These are phyloP conservation scores for Fraxinus albicans DNA, from an alignment of 305 asterid species.

Conservation along the genomic window DNA sequence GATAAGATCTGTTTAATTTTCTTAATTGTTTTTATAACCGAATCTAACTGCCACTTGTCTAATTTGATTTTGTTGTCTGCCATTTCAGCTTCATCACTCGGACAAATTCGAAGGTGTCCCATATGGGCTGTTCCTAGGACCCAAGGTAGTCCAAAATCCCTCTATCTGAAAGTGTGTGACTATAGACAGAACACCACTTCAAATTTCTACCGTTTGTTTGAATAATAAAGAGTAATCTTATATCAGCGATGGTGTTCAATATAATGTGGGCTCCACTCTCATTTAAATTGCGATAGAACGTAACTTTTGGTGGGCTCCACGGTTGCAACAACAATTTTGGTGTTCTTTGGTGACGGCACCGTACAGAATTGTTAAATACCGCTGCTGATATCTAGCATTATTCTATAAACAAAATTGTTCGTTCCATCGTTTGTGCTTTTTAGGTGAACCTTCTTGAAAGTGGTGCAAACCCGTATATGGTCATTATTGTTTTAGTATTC, in stretches of 20 bases:
- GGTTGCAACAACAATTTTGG: neutral
- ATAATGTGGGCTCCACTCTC: neutral
- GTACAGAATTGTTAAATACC: neutral
- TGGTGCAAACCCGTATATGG: neutral
- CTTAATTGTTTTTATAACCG: neutral
- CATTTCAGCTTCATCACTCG: slow-evolving; percentile 82
- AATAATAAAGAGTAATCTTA: slow-evolving; percentile 34
- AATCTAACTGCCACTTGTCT: slow-evolving; percentile 23
- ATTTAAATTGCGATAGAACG: neutral
- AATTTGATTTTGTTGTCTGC: slow-evolving; percentile 41
- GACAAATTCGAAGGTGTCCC: slow-evolving; percentile 87
- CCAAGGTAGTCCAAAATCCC: slow-evolving; percentile 47
- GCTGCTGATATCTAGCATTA: neutral
- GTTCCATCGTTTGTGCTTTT: neutral
- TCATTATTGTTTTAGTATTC: neutral
- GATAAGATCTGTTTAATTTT: neutral
- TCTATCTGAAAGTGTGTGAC: neutral
- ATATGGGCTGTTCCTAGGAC: slow-evolving; percentile 84
- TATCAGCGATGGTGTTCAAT: neutral
- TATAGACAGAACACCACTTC: neutral
- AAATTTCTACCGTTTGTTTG: neutral
- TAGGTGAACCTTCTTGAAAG: neutral
- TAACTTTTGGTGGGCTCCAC: neutral
- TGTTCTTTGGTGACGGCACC: neutral
- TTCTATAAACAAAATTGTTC: neutral